These are phyloP conservation scores for Tetraselmis striata DNA, from an alignment of 139 green algal genomes.

Conservation along the genomic window DNA sequence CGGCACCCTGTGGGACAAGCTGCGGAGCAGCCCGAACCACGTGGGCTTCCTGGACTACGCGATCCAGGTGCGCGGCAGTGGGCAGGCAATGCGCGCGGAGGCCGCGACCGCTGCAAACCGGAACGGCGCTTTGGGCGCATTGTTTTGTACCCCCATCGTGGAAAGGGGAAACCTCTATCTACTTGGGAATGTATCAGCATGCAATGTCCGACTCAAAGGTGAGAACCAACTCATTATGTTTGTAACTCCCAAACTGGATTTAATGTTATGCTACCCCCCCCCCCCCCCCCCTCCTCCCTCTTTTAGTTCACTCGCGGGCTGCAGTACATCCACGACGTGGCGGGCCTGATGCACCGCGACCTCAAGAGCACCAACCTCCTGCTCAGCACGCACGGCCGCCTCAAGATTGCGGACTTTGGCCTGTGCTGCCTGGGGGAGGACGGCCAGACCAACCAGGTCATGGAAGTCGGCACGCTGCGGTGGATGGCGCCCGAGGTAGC, in stretches of 20 bases:
- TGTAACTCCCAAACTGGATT: too few relatives aligned
- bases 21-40: neutral
- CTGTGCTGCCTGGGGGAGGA: neutral
- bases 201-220: too few relatives aligned
- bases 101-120: too few relatives aligned
- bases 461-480: neutral
- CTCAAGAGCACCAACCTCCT: neutral
- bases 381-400: neutral
- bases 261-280: too few relatives aligned
- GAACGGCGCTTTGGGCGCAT: too few relatives aligned
- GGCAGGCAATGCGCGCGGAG: too few relatives aligned
- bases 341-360: neutral
- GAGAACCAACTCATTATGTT: too few relatives aligned
- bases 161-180: too few relatives aligned
- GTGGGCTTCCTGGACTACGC: neutral
- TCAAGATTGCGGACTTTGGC: neutral
- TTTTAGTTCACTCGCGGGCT: neutral
- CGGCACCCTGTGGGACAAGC: neutral
- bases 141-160: too few relatives aligned
- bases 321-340: neutral
- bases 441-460: neutral
- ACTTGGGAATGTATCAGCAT: too few relatives aligned
- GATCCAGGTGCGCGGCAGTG: neutral
- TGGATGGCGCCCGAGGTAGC: neutral
- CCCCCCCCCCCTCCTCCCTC: too few relatives aligned